Percentiles rank a stretch among this genome's conserved stretches.
Evolutionary conservation across 2,329 filamentous ascomycete species (phyloP).

Genomic region (Colletotrichum sp.): DNA sequence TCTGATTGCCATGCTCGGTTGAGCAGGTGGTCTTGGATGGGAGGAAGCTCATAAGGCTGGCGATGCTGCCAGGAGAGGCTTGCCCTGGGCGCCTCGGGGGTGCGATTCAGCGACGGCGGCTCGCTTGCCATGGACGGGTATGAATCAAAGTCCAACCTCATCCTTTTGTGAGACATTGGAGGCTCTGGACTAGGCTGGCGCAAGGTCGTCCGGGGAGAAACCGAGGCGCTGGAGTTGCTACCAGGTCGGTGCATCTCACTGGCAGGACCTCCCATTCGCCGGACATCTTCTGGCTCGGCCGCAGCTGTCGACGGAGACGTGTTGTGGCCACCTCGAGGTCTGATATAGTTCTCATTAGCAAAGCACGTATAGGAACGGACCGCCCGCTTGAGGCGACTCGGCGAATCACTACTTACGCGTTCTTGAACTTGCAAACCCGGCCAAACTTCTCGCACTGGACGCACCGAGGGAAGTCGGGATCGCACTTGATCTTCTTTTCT

Average conservation of each 20-base stretch:
- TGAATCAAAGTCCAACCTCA: slow-evolving; percentile 52
- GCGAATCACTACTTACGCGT: slow-evolving; percentile 70
- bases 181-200: slow-evolving; percentile 34
- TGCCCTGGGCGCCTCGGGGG: slow-evolving; percentile 42
- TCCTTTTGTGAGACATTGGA: slow-evolving; percentile 50
- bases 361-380: neutral
- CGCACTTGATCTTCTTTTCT: slow-evolving; percentile 98
- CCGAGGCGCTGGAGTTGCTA: slow-evolving; percentile 51
- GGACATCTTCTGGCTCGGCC: slow-evolving; percentile 52
- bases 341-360: slow-evolving; percentile 31
- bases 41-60: slow-evolving; percentile 44
- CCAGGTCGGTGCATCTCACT: slow-evolving; percentile 44
- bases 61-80: slow-evolving; percentile 41
- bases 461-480: slow-evolving; percentile 86
- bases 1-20: slow-evolving; percentile 56
- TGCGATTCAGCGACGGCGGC: slow-evolving; percentile 36
- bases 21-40: slow-evolving; percentile 55
- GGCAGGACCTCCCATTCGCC: slow-evolving; percentile 37
- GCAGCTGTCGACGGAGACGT: slow-evolving; percentile 59
- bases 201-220: slow-evolving; percentile 50
- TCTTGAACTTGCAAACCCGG: slow-evolving; percentile 82
- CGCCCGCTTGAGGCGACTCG: neutral
- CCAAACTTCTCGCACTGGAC: slow-evolving; percentile 93
- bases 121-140: slow-evolving; percentile 39
- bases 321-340: slow-evolving; percentile 63